phyloP scores from a whole-genome alignment of 345 rosid genomes.

The Eucalyptus marginata region DNA sequence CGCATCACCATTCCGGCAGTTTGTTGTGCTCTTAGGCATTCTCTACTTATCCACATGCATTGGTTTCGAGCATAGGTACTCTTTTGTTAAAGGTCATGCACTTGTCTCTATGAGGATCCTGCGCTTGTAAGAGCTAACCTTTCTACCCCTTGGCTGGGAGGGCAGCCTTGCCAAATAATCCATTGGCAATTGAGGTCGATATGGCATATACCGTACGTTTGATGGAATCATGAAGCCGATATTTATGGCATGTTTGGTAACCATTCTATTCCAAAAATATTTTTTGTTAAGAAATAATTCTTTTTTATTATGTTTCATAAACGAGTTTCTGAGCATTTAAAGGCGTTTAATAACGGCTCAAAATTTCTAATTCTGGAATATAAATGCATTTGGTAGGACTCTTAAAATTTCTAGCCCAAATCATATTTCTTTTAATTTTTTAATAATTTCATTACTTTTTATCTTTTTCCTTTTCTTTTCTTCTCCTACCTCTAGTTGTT shows the following conservation, averaged over 20 bases:
- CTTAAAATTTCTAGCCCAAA: too few relatives aligned
- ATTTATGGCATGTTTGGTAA: rapidly evolving
- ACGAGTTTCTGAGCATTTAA: rapidly evolving
- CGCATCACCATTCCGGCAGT: rapidly evolving
- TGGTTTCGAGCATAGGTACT: too few relatives aligned
- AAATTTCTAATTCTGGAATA: too few relatives aligned
- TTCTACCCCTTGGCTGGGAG: too few relatives aligned
- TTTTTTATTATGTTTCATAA: rapidly evolving
- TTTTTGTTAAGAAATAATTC: too few relatives aligned
- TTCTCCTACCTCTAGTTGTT: too few relatives aligned
- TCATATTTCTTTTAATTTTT: too few relatives aligned
- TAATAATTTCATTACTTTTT: too few relatives aligned
- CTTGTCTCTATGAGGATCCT: rapidly evolving
- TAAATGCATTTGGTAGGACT: too few relatives aligned
- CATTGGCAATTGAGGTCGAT: background rate
- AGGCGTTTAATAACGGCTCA: rapidly evolving
- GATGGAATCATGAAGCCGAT: rapidly evolving
- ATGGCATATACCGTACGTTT: background rate
- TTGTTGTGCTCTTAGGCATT: background rate
- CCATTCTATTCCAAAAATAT: rapidly evolving
- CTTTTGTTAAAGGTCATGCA: rapidly evolving
- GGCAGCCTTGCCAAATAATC: background rate
- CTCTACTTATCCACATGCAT: rapidly evolving
- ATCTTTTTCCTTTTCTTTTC: too few relatives aligned
- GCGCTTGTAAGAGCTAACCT: background rate